A percentile compares a stretch with the other conserved stretches of the same genome.
phyloP scores from a whole-genome alignment of 139 green algal genomes.

The Chlorella sp. region DNA sequence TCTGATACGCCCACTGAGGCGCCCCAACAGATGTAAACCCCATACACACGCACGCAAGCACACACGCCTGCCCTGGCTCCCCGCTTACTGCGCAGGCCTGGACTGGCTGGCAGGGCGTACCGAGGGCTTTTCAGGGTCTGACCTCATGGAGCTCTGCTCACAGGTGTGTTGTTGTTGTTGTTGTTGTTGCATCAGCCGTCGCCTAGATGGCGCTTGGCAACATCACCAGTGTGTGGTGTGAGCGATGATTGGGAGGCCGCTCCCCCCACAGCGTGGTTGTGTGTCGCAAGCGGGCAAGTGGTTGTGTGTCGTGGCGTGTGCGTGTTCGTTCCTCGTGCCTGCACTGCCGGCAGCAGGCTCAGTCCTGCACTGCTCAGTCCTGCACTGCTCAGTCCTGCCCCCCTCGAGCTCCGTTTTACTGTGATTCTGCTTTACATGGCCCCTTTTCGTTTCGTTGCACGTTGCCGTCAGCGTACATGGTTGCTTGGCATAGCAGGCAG shows the following conservation, averaged over 20 bases:
- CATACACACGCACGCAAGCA: no score
- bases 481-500: background rate
- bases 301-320: no score
- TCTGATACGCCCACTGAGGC: no score
- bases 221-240: background rate
- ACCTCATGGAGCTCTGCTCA: conserved; percentile 74
- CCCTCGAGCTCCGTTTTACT: no score
- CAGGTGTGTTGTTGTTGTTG: conserved; percentile 17
- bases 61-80: no score
- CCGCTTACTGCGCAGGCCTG: background rate
- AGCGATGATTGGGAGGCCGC: background rate
- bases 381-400: no score
- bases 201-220: background rate
- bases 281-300: no score
- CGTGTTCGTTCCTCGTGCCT: background rate
- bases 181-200: background rate
- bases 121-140: conserved; percentile 68
- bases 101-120: conserved; percentile 27
- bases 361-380: no score
- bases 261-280: background rate
- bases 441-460: background rate
- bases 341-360: background rate
- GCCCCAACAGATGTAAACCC: no score
- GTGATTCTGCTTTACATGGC: no score
- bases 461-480: background rate